Percentiles rank a stretch among this genome's conserved stretches.
Evolutionary conservation across 495 filamentous ascomycete species (phyloP).

Genomic region (Cladorrhinum samala): DNA sequence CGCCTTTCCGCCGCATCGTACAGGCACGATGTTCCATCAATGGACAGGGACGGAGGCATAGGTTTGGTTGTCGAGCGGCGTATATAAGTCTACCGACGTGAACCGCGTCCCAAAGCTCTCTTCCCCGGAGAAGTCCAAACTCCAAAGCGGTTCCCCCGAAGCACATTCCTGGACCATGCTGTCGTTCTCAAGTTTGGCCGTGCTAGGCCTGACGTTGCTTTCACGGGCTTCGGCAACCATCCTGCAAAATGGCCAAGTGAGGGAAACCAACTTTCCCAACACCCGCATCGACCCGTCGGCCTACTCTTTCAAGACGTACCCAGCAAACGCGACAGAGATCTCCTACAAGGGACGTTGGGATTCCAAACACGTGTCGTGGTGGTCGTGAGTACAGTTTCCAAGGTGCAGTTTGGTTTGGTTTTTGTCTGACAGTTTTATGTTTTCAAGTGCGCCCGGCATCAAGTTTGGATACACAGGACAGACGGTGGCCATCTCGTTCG

Average conservation of each 20-base stretch:
- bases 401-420: neutral
- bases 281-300: slow-evolving; percentile 37
- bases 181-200: slow-evolving; percentile 16
- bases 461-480: slow-evolving; percentile 61
- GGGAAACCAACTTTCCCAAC: slow-evolving; percentile 39
- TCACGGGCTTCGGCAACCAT: slow-evolving; percentile 40
- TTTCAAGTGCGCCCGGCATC: slow-evolving; percentile 49
- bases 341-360: slow-evolving; percentile 68
- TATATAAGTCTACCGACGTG: no score
- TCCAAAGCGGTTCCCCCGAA: no score
- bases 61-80: neutral
- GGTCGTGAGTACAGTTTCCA: slow-evolving; percentile 41
- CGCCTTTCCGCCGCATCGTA: neutral
- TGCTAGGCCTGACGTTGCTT: slow-evolving; percentile 21
- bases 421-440: no score
- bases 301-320: slow-evolving; percentile 44
- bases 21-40: slow-evolving; percentile 5
- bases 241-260: slow-evolving; percentile 57
- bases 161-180: slow-evolving; percentile 17
- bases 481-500: slow-evolving; percentile 58
- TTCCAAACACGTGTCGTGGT: slow-evolving; percentile 59
- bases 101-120: no score
- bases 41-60: neutral
- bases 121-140: no score
- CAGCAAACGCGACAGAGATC: slow-evolving; percentile 51